These are phyloP conservation scores for Colletotrichum trifolii DNA, from an alignment of 2,329 filamentous ascomycete species.

Conservation along the genomic window DNA sequence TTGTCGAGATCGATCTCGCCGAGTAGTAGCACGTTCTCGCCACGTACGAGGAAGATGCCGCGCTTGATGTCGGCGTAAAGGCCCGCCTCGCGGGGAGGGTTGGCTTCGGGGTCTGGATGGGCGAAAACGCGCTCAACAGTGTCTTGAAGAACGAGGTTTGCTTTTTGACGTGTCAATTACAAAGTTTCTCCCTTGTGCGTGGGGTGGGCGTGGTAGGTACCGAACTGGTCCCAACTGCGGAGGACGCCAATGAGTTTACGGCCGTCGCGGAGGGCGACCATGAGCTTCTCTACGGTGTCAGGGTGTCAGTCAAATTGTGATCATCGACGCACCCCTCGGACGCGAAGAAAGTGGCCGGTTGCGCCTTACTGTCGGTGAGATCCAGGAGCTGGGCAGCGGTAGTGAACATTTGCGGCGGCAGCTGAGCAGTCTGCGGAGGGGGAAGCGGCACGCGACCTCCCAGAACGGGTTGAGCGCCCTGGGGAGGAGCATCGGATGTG, in stretches of 20 bases:
- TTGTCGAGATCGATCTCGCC: conserved; percentile 97
- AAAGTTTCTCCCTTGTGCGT: background rate
- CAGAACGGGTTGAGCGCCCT: conserved; percentile 47
- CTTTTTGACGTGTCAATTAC: conserved; percentile 57
- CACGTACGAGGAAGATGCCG: conserved; percentile 90
- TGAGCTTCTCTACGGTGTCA: conserved; percentile 81
- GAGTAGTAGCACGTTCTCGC: conserved; percentile 95
- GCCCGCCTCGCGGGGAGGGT: conserved; percentile 50
- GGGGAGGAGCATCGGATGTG: conserved; percentile 60
- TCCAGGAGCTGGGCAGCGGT: conserved; percentile 96
- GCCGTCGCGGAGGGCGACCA: conserved; percentile 91
- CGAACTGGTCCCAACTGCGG: conserved; percentile 97
- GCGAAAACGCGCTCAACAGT: conserved; percentile 88
- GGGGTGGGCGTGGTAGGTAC: conserved; percentile 60
- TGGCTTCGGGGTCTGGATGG: conserved; percentile 52
- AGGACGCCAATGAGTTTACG: conserved; percentile 93
- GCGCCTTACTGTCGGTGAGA: conserved; percentile 89
- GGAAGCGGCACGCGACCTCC: conserved; percentile 50
- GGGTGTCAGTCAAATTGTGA: conserved; percentile 22
- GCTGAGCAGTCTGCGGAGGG: conserved; percentile 61
- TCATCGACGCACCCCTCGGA: background rate
- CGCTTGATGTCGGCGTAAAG: conserved; percentile 87
- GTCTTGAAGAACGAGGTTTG: conserved; percentile 93
- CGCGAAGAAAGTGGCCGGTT: conserved; percentile 40
- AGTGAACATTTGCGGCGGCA: conserved; percentile 97